Evolutionary conservation across 1,284 basidiomycete species (phyloP), one percentile per base, ranked within the genome.

Genomic region (Marasmius tenuissimus): DNA sequence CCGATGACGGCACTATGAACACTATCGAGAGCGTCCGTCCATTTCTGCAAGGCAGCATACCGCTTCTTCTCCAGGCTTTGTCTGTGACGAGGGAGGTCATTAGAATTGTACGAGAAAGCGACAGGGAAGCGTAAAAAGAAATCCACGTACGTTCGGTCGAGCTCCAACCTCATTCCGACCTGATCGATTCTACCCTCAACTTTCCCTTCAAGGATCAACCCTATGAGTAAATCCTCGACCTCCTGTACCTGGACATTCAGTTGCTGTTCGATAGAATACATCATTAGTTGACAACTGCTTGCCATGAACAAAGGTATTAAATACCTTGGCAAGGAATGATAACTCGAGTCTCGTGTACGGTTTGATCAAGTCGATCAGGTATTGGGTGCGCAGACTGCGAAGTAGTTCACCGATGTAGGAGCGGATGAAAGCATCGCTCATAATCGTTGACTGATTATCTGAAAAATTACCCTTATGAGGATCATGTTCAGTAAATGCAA

Each of bases 181-280:
- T 98, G 96, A 74, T 99, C 97, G 70, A 99, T 97, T 68, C 90
- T 86, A 16, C 97, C 97, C 67, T 96, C 89, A 39, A 99, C 94
- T 73, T 93, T 96, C 27, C 93, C 94, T 74, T 99, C 97, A 35
- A 98, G 78, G 61, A 99, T 98, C 18, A 99, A 85, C 42, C 93
- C 91, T 63, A 98, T 92, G 39, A 99, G 85, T 35, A 99, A 85
- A 61, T 94, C 93, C 71, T 98, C 96, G 3, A 97, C 96, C 71
- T 98, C 95, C 51, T 86, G 84, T 39, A 85, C 84, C 18, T 92
- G 85, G 18, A 98, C 91, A 68, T 97, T 96, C 57, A 99, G 82
- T 89, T 98, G 95, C 94, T 98, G 70, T 27, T 27, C 4, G 39
- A 38, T 22, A 4, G 56, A 55, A 47, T 57, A 11, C 16, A 20